Evolutionary conservation across 73 alveolate species (phyloP), one percentile per base, ranked within the genome.

Genomic region (Durusdinium trenchii): DNA sequence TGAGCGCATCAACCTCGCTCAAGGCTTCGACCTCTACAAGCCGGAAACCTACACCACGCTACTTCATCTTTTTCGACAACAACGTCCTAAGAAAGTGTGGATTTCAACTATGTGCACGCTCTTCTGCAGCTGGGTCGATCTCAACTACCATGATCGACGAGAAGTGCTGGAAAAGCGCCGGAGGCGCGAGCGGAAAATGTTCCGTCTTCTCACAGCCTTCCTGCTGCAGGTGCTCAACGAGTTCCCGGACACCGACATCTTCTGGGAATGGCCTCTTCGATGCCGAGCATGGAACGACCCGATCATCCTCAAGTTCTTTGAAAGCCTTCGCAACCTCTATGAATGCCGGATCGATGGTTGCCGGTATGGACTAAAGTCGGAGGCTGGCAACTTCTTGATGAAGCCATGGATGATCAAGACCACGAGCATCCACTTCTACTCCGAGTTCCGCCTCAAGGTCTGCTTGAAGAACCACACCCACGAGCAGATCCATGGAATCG

Each of bases 11-110:
- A 47, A 47, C 62, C 69, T 79, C 47, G 26, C 46, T 16, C 2
- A 16, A 45, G 69, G 69, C 90, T 79, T 47, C 52, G 90, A 79
- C 90, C 90, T 79, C 90, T 79, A 79, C 69, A 79, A 79, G 90
- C n/a, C 62, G n/a, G 67, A 79, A 45, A 79, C 90, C 90, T 79
- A 79, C 32, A 47, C 1, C 1, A 46, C 10, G 2, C 90, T 79
- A 0, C 5, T 2, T 43, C 23, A 4, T 16, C 90, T 79, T 3
- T 79, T 43, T 7, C 42, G 4, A 4, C 3, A 2, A 18, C 90
- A 79, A 26, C 10, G 69, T 38, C 90, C 90, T 2, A 45, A 30
- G 90, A 79, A 79, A n/a, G 3, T 43, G 32, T 79, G 90, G 90
- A 30, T 79, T 16, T 20, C 36, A 46, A 7, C 91, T 9, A 45